Evolutionary conservation across 2,329 filamentous ascomycete genomes (phyloP).

Genomic region (Fusarium sp.): DNA sequence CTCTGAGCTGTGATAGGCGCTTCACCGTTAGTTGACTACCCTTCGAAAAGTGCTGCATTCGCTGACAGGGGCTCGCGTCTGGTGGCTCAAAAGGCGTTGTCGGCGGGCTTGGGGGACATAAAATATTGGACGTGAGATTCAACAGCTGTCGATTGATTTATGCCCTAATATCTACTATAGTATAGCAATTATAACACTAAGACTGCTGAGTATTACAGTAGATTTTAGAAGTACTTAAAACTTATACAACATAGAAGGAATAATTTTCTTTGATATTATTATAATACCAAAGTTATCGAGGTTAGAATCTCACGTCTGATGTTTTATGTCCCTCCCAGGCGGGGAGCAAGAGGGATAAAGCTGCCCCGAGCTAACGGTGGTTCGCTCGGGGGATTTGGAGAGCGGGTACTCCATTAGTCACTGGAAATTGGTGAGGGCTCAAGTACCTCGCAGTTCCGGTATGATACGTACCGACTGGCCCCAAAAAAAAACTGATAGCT

Average conservation of each 20-base stretch:
- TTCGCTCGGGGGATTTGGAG: conserved; percentile 46
- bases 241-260: too few relatives aligned
- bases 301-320: too few relatives aligned
- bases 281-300: too few relatives aligned
- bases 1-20: conserved; percentile 37
- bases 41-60: conserved; percentile 26
- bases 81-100: conserved; percentile 29
- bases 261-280: too few relatives aligned
- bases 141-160: too few relatives aligned
- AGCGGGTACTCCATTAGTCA: conserved; percentile 41
- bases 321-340: conserved; percentile 4
- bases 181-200: too few relatives aligned
- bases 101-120: too few relatives aligned
- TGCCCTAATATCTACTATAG: too few relatives aligned
- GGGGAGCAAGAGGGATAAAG: conserved; percentile 50
- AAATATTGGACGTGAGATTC: too few relatives aligned
- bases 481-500: conserved; percentile 53
- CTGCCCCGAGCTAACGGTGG: conserved; percentile 51
- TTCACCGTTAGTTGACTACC: conserved; percentile 9
- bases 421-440: conserved; percentile 19
- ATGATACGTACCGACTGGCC: conserved; percentile 52
- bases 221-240: too few relatives aligned
- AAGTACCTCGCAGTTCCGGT: conserved; percentile 51
- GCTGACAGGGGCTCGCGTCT: conserved; percentile 32
- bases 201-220: too few relatives aligned